Conservation (phyloP, 1,284 basidiomycete species). For the Stygiomarasmius scandens region DNA sequence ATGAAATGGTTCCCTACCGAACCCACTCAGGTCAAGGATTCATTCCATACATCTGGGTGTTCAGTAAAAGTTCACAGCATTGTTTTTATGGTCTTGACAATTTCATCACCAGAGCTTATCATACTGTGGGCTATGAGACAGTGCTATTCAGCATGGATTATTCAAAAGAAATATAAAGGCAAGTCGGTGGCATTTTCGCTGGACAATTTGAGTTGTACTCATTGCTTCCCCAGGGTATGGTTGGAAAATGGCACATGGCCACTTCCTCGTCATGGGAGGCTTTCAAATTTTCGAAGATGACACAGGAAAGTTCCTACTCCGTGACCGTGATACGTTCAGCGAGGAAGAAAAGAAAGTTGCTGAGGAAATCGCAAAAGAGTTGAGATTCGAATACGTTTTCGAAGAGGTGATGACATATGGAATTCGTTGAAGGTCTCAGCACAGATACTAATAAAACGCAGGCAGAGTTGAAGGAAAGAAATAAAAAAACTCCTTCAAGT, state of each 20-base stretch:
- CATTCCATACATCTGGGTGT: too few relatives aligned
- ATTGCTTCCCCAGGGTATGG: background rate
- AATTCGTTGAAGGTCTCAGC: too few relatives aligned
- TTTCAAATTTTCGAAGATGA: slow-evolving; percentile 6
- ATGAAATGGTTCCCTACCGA: too few relatives aligned
- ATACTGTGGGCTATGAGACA: slow-evolving; percentile 29
- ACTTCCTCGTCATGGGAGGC: slow-evolving; percentile 19
- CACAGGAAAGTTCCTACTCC: background rate
- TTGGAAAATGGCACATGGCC: slow-evolving; percentile 15
- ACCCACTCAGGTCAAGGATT: too few relatives aligned
- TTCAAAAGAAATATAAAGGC: slow-evolving; percentile 11
- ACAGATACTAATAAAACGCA: too few relatives aligned
- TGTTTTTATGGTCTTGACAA: slow-evolving; percentile 24
- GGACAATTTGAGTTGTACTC: too few relatives aligned
- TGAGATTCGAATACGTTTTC: too few relatives aligned
- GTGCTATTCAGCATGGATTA: slow-evolving; percentile 24
- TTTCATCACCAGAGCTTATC: slow-evolving; percentile 34
- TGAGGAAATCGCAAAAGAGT: too few relatives aligned
- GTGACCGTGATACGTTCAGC: too few relatives aligned
- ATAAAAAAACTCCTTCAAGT: too few relatives aligned
- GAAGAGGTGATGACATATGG: too few relatives aligned
- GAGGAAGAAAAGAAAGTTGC: background rate
- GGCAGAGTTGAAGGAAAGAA: too few relatives aligned
- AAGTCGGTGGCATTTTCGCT: background rate
- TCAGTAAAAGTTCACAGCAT: background rate